Evolutionary conservation across 2,329 filamentous ascomycete species (phyloP).

Genomic region (Blastomyces emzantsi): DNA sequence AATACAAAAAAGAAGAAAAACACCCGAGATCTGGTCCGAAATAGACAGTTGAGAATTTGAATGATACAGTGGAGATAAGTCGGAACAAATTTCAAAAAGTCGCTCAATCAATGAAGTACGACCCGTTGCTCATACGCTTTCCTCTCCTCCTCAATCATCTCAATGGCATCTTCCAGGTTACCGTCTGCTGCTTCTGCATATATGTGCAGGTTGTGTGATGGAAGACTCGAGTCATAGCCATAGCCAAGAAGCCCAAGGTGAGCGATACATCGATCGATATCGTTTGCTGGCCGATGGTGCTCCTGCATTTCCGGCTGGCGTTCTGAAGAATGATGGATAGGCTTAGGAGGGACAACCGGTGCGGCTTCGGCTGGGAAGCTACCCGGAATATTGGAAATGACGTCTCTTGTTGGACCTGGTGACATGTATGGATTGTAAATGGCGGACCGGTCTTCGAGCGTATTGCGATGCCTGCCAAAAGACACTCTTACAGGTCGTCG

Average conservation of each 20-base stretch:
- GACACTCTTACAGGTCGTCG: conserved; percentile 12
- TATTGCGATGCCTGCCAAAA: background rate
- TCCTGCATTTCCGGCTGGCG: conserved; percentile 5
- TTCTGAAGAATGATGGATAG: background rate
- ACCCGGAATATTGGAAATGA: conserved; percentile 18
- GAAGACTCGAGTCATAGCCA: conserved; percentile 28
- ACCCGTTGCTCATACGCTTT: conserved; percentile 31
- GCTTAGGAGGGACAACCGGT: background rate
- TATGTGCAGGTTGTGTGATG: conserved; percentile 32
- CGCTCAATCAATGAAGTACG: conserved; percentile 1
- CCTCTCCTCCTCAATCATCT: conserved; percentile 44
- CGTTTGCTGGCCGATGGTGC: background rate
- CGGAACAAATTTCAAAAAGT: background rate
- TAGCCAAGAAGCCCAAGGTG: conserved; percentile 36
- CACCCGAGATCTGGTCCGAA: background rate
- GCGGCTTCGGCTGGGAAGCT: conserved; percentile 21
- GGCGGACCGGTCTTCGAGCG: background rate
- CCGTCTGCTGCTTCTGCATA: conserved; percentile 40
- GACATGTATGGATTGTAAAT: background rate
- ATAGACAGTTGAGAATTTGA: background rate
- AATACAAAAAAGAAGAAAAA: background rate
- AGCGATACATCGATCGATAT: conserved; percentile 32
- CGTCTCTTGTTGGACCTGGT: conserved; percentile 7
- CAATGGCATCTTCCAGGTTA: conserved; percentile 38
- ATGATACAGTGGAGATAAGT: background rate